Percentiles rank a stretch among this genome's conserved stretches.
Evolutionary conservation across 2,329 filamentous ascomycete genomes (phyloP).

Genomic region (Daldinia sp.): DNA sequence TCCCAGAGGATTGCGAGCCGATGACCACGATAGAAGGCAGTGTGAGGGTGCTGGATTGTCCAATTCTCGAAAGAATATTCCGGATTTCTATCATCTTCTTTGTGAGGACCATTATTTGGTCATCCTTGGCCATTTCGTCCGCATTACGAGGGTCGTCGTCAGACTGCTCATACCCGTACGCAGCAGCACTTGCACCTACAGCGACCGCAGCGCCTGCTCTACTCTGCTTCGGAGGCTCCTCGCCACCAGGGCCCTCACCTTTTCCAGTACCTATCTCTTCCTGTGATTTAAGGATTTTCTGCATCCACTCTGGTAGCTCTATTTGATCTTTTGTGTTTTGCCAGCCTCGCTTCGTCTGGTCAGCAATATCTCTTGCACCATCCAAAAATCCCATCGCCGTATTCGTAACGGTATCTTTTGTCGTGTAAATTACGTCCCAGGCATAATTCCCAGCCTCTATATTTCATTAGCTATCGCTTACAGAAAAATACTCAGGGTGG

Average conservation of each 20-base stretch:
- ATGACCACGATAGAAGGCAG: constrained; percentile 99
- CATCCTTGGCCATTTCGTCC: constrained; percentile 79
- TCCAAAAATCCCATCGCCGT: constrained; percentile 76
- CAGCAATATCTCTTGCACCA: constrained; percentile 76
- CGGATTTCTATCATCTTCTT: constrained; percentile 99
- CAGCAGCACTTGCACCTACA: constrained; percentile 76
- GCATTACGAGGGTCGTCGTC: constrained; percentile 69
- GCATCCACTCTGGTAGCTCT: constrained; percentile 78
- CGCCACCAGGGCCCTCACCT: constrained; percentile 58
- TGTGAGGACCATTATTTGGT: constrained; percentile 99
- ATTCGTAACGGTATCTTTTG: constrained; percentile 74
- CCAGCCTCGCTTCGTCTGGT: constrained; percentile 83
- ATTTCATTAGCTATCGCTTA: constrained; percentile 4
- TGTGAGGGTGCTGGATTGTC: constrained; percentile 86
- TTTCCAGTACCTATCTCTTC: constrained; percentile 64
- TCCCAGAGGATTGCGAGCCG: constrained; percentile 96
- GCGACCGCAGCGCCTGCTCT: constrained; percentile 68
- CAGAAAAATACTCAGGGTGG: not conserved
- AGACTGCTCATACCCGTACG: constrained; percentile 78
- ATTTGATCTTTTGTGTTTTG: constrained; percentile 81
- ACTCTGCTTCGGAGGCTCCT: constrained; percentile 65
- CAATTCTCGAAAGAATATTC: constrained; percentile 87
- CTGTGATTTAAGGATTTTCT: constrained; percentile 71
- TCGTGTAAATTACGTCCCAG: constrained; percentile 76
- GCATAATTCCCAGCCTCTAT: constrained; percentile 59